Evolutionary conservation across 2,329 filamentous ascomycete species (phyloP).

Genomic region (Sporothrix pseudoabietina): DNA sequence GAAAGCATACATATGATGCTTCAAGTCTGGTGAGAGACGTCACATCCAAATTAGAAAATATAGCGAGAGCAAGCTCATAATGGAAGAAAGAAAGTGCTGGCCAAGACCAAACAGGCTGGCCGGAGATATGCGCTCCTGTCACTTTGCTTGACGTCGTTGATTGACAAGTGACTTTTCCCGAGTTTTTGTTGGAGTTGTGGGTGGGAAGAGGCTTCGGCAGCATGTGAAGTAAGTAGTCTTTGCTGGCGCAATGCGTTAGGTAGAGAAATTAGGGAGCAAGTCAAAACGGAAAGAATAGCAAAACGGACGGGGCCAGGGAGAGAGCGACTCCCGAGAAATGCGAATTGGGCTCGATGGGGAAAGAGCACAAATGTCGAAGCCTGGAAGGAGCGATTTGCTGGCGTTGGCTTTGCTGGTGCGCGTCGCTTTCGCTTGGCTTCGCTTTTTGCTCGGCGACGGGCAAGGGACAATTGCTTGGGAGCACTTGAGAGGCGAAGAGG

Average conservation of each 20-base stretch:
- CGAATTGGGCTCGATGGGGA: not conserved
- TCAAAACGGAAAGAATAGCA: not conserved
- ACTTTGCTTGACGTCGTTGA: constrained; percentile 6
- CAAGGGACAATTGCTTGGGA: not conserved
- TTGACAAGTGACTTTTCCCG: not conserved
- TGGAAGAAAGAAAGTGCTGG: not conserved
- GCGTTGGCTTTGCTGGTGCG: not conserved
- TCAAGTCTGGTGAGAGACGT: not conserved
- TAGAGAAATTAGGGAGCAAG: constrained; percentile 6
- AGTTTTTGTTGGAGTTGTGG: not conserved
- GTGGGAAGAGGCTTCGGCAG: not conserved
- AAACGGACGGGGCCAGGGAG: constrained; percentile 5
- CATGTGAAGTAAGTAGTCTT: constrained; percentile 18
- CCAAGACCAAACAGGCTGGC: not conserved
- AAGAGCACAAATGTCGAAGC: not conserved
- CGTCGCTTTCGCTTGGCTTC: constrained; percentile 9
- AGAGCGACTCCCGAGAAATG: not conserved
- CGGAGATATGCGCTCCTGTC: constrained; percentile 4
- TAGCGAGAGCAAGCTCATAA: not conserved
- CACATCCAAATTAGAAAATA: constrained; percentile 3
- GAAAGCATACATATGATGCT: not conserved
- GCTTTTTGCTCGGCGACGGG: constrained; percentile 18
- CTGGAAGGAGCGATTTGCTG: not conserved
- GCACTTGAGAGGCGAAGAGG: not conserved
- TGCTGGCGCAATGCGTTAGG: constrained; percentile 20